A percentile compares a stretch with the other conserved stretches of the same genome.
phyloP scores from a whole-genome alignment of 192 early-diverging fungal species.

The Spinellus fusiger region DNA sequence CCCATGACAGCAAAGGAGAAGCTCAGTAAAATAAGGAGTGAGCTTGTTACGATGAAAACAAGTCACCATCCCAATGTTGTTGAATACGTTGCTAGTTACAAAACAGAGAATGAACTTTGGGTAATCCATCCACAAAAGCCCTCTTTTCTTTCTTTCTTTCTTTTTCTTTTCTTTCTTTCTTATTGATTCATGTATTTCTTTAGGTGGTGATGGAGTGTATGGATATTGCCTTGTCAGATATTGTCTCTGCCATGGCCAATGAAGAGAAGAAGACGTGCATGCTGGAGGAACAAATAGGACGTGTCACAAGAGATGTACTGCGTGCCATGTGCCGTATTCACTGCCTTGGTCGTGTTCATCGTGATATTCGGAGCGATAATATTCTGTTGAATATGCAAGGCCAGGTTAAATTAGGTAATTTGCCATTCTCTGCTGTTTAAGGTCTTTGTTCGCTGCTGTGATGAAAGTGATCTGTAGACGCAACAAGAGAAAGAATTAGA shows the following conservation, averaged over 20 bases:
- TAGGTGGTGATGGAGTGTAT: constrained; percentile 94
- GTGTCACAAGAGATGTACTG: constrained; percentile 79
- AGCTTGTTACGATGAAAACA: constrained; percentile 83
- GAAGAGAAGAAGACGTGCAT: constrained; percentile 35
- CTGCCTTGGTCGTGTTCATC: constrained; percentile 76
- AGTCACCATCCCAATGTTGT: constrained; percentile 90
- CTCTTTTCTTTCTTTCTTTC: neutral
- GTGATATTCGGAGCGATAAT: constrained; percentile 92
- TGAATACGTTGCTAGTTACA: constrained; percentile 84
- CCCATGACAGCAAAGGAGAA: constrained; percentile 79
- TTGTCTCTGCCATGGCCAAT: constrained; percentile 75
- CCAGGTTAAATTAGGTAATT: constrained; percentile 75
- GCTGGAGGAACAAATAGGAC: constrained; percentile 85
- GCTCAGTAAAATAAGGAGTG: constrained; percentile 86
- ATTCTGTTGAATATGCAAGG: constrained; percentile 76
- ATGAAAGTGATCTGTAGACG: too few relatives aligned
- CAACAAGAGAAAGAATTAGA: too few relatives aligned
- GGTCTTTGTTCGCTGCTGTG: too few relatives aligned
- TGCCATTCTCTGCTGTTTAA: neutral
- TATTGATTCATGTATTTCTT: neutral
- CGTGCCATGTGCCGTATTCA: constrained; percentile 78
- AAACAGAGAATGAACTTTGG: constrained; percentile 85
- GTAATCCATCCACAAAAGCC: constrained; percentile 12
- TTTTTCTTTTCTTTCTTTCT: neutral
- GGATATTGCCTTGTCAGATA: constrained; percentile 94